Percentiles rank a stretch among this genome's conserved stretches.
Evolutionary conservation across 768 basidiomycete species (phyloP).

Genomic region (Boletus vinaceobasis): DNA sequence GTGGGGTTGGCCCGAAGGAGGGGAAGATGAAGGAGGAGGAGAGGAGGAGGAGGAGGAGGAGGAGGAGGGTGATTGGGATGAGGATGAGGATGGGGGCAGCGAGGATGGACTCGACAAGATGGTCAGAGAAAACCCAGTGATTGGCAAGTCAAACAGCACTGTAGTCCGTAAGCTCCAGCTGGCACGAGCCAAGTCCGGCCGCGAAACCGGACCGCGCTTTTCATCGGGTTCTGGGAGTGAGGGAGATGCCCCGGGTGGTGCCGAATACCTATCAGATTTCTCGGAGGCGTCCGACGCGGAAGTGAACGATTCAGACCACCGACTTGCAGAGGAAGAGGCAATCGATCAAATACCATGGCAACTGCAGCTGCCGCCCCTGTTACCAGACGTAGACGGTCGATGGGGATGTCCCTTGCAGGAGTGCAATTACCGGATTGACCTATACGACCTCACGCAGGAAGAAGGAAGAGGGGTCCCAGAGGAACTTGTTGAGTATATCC

Average conservation of each 20-base stretch:
- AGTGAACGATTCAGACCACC: conserved; percentile 36
- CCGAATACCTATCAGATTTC: conserved; percentile 56
- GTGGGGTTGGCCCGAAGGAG: conserved; percentile 25
- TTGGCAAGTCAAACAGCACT: conserved; percentile 18
- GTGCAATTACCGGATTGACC: conserved; percentile 46
- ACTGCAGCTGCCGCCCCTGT: conserved; percentile 34
- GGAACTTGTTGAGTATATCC: conserved; percentile 23
- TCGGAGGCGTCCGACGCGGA: conserved; percentile 47
- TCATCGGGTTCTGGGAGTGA: conserved; percentile 26
- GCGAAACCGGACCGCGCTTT: not conserved
- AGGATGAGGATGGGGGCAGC: conserved; percentile 4
- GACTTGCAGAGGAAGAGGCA: conserved; percentile 17
- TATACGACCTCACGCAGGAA: conserved; percentile 40
- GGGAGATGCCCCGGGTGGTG: conserved; percentile 2
- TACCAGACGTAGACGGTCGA: conserved; percentile 42
- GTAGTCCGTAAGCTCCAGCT: conserved; percentile 22
- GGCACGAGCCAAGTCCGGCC: conserved; percentile 6
- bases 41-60: no score
- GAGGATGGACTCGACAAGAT: conserved; percentile 2
- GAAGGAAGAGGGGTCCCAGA: conserved; percentile 26
- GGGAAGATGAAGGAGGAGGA: not conserved
- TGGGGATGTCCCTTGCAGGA: conserved; percentile 50
- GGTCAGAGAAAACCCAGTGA: conserved; percentile 26
- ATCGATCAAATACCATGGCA: conserved; percentile 35
- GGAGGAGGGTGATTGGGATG: no score